Percentiles rank a stretch among this genome's conserved stretches.
These are phyloP conservation scores for Westerdykella sp. DNA, from an alignment of 2,329 filamentous ascomycete species.

Conservation along the genomic window DNA sequence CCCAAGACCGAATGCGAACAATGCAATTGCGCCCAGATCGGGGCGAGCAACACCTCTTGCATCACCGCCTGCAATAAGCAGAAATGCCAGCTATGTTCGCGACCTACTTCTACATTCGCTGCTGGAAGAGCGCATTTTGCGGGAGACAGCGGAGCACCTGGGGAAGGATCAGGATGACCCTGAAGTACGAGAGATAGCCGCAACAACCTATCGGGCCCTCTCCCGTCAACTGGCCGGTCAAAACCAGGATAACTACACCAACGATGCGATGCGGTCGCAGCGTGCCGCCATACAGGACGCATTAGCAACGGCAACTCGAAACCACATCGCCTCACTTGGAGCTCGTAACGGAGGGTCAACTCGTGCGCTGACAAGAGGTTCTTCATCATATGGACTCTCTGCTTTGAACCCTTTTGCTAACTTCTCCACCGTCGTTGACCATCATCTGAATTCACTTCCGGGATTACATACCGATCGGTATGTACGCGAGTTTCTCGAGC, in stretches of 20 bases:
- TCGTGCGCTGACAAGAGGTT: constrained; percentile 17
- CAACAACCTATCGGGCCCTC: constrained; percentile 36
- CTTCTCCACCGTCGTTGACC: not conserved
- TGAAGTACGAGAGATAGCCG: constrained; percentile 33
- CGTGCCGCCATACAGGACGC: constrained; percentile 34
- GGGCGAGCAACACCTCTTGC: constrained; percentile 1
- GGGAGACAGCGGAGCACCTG: constrained; percentile 35
- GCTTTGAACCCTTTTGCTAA: constrained; percentile 1
- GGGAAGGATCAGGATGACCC: constrained; percentile 28
- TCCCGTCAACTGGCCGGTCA: constrained; percentile 31
- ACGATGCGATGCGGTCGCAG: constrained; percentile 33
- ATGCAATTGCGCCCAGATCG: constrained; percentile 16
- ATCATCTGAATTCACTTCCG: constrained; percentile 23
- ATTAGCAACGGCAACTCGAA: constrained; percentile 27
- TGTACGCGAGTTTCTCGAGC: constrained; percentile 28
- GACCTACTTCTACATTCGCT: constrained; percentile 42
- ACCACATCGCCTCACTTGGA: constrained; percentile 20
- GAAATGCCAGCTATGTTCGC: constrained; percentile 20
- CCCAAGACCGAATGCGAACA: constrained; percentile 24
- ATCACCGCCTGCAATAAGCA: constrained; percentile 6
- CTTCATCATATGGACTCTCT: not conserved
- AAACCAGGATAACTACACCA: constrained; percentile 34
- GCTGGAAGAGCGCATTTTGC: constrained; percentile 40
- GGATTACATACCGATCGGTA: constrained; percentile 30
- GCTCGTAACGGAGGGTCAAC: constrained; percentile 14